Conservation (phyloP, 345 rosid genomes). For the Eucalyptus rudis region DNA sequence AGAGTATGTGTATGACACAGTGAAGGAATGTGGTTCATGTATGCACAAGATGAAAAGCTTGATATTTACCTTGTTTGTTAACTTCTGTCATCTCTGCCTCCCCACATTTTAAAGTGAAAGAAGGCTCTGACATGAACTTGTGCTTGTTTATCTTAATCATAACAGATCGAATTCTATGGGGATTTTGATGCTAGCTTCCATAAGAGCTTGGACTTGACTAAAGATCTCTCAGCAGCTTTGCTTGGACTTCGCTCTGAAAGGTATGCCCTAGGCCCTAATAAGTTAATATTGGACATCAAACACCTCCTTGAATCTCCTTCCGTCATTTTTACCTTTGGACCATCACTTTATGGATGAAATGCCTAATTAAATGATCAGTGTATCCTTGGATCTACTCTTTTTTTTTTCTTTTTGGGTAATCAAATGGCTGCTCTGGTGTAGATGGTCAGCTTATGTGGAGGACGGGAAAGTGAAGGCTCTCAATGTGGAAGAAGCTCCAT, state of each 20-base stretch:
- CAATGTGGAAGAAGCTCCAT: conserved; percentile 82
- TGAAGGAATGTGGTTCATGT: not conserved
- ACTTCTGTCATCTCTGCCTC: not conserved
- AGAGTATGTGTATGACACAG: not conserved
- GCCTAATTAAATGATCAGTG: not conserved
- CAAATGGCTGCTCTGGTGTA: not conserved
- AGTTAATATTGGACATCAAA: not conserved
- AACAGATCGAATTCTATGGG: conserved; percentile 83
- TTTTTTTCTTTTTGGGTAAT: not conserved
- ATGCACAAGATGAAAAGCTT: not conserved
- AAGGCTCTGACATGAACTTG: not conserved
- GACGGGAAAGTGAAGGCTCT: conserved; percentile 72
- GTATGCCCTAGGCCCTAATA: conserved; percentile 3
- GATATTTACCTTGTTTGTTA: not conserved
- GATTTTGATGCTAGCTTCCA: conserved; percentile 85
- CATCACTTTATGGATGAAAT: not conserved
- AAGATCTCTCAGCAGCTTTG: conserved; percentile 82
- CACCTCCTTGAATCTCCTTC: not conserved
- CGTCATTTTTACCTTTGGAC: not conserved
- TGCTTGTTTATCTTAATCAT: not conserved
- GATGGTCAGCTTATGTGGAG: conserved; percentile 90
- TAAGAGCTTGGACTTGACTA: conserved; percentile 74
- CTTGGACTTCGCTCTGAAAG: conserved; percentile 81
- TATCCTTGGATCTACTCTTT: not conserved
- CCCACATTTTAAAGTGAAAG: not conserved